Evolutionary conservation across 805 yeast species (phyloP).

Genomic region (Kazachstania kunashirensis): DNA sequence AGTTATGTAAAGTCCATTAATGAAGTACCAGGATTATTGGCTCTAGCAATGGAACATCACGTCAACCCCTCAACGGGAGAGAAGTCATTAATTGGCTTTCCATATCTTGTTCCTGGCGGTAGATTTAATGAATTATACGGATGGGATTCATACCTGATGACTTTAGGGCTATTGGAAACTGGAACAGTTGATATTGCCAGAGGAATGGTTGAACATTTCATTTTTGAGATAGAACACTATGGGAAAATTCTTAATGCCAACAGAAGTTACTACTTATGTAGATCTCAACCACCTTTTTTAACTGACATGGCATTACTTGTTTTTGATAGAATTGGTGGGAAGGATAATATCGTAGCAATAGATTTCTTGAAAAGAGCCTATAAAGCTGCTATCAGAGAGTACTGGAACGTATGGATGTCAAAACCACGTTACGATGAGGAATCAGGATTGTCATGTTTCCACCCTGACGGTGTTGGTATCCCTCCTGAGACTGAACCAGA

Average conservation of each 20-base stretch:
- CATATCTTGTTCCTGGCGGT: constrained; percentile 95
- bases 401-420: constrained; percentile 66
- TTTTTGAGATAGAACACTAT: constrained; percentile 78
- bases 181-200: constrained; percentile 58
- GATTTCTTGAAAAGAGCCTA: constrained; percentile 57
- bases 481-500: constrained; percentile 94
- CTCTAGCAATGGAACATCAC: constrained; percentile 58
- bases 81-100: constrained; percentile 50
- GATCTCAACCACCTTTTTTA: constrained; percentile 94
- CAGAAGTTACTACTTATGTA: constrained; percentile 75
- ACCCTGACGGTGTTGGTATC: constrained; percentile 83
- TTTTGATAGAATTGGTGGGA: constrained; percentile 46
- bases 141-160: constrained; percentile 94
- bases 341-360: constrained; percentile 37
- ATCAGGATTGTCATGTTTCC: constrained; percentile 75
- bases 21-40: constrained; percentile 73
- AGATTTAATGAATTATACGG: constrained; percentile 93
- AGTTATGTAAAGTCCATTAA: constrained; percentile 67
- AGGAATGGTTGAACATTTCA: constrained; percentile 85
- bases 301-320: constrained; percentile 81
- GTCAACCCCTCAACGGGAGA: constrained; percentile 43
- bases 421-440: constrained; percentile 60
- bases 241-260: constrained; percentile 94
- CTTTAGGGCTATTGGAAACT: constrained; percentile 67
- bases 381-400: constrained; percentile 77